Evolutionary conservation across 768 basidiomycete species (phyloP).

Genomic region (Hemileccinum impolitum): DNA sequence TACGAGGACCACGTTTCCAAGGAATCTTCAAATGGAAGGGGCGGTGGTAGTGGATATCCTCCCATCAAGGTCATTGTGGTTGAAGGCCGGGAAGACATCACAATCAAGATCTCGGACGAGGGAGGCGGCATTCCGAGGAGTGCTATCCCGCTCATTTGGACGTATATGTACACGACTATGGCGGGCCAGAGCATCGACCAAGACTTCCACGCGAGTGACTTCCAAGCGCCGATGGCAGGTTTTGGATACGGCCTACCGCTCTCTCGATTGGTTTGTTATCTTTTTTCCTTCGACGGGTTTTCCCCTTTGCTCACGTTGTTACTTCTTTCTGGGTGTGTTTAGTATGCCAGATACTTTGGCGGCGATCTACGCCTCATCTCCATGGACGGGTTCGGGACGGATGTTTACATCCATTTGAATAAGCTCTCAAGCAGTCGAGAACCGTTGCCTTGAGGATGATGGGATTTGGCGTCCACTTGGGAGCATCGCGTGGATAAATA

Average conservation of each 20-base stretch:
- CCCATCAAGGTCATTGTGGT: slow-evolving; percentile 62
- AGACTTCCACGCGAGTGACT: slow-evolving; percentile 79
- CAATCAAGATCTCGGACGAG: slow-evolving; percentile 98
- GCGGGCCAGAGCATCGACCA: slow-evolving; percentile 64
- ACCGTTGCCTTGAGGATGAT: slow-evolving; percentile 20
- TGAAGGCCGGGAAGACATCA: slow-evolving; percentile 97
- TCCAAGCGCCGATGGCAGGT: slow-evolving; percentile 97
- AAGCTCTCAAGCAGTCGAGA: slow-evolving; percentile 57
- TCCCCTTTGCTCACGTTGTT: background rate
- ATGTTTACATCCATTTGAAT: slow-evolving; percentile 91
- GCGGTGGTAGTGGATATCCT: slow-evolving; percentile 16
- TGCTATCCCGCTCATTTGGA: slow-evolving; percentile 95
- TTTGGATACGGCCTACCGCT: slow-evolving; percentile 93
- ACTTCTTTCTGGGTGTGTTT: background rate
- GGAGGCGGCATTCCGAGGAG: slow-evolving; percentile 85
- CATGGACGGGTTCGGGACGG: slow-evolving; percentile 98
- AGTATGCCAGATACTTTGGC: slow-evolving; percentile 96
- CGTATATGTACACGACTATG: slow-evolving; percentile 96
- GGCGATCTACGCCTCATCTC: slow-evolving; percentile 91
- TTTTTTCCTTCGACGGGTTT: slow-evolving; percentile 66
- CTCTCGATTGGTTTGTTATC: slow-evolving; percentile 71
- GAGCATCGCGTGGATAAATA: too few relatives aligned
- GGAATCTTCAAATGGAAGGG: slow-evolving; percentile 6
- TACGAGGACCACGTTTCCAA: slow-evolving; percentile 47
- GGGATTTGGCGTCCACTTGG: background rate